These are phyloP conservation scores for Hymenoscyphus repandus DNA, from an alignment of 2,329 filamentous ascomycete genomes.

Conservation along the genomic window DNA sequence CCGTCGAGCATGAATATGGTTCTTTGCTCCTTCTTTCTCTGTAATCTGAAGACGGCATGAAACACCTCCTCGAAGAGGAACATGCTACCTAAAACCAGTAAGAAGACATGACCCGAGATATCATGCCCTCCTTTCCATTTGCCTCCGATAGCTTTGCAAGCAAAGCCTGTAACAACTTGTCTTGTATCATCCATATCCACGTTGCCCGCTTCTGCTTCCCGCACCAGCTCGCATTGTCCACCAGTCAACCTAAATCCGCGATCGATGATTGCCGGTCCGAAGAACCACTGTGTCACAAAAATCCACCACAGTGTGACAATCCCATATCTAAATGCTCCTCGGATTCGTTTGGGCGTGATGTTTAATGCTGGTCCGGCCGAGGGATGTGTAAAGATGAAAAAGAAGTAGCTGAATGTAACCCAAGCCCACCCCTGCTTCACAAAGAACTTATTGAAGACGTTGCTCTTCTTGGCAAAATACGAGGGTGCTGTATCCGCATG, in stretches of 20 bases:
- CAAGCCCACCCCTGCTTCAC: slow-evolving; percentile 96
- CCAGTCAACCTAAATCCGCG: slow-evolving; percentile 84
- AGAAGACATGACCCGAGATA: slow-evolving; percentile 90
- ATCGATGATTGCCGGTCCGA: slow-evolving; percentile 86
- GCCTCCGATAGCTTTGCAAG: slow-evolving; percentile 79
- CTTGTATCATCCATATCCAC: slow-evolving; percentile 40
- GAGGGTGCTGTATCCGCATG: slow-evolving; percentile 56
- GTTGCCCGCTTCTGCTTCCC: slow-evolving; percentile 42
- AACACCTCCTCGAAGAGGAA: slow-evolving; percentile 80
- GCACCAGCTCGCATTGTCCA: slow-evolving; percentile 67
- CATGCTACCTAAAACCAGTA: slow-evolving; percentile 78
- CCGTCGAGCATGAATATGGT: slow-evolving; percentile 62
- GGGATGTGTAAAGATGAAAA: slow-evolving; percentile 67
- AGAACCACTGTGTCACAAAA: slow-evolving; percentile 92
- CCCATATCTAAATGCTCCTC: slow-evolving; percentile 63
- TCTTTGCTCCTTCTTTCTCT: slow-evolving; percentile 52
- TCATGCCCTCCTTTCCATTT: slow-evolving; percentile 92
- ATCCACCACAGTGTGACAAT: slow-evolving; percentile 76
- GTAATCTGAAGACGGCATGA: slow-evolving; percentile 47
- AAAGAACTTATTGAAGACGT: slow-evolving; percentile 87
- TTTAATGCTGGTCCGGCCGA: slow-evolving; percentile 41
- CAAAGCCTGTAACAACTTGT: slow-evolving; percentile 63
- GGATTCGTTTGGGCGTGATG: slow-evolving; percentile 42
- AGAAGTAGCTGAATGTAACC: slow-evolving; percentile 69
- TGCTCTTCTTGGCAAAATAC: slow-evolving; percentile 93